Evolutionary conservation across 2,329 filamentous ascomycete species (phyloP), one percentile per base, ranked within the genome.

Genomic region (Ceratocystis colombiana): DNA sequence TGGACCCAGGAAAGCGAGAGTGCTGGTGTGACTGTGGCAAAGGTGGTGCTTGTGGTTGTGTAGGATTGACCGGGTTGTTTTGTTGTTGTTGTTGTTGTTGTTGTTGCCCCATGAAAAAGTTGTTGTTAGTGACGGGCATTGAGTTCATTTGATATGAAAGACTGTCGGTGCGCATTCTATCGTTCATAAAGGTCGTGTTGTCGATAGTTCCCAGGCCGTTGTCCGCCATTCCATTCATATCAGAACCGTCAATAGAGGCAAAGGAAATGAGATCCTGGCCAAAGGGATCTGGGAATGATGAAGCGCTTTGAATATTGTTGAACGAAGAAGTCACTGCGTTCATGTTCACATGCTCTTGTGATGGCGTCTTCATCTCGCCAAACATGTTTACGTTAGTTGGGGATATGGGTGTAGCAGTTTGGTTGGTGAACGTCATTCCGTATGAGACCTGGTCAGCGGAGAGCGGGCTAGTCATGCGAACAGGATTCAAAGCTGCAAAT

Each of bases 1-100:
- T 57, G 4, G 53, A 57, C n/a, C 53, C 53, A 57, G 53, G 25
- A 22, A 57, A 57, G 6, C 53, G 53, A 28, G 53, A 28, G 20
- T 57, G 53, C 20, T 57, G 53, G 15, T 46, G 64, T 17, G 62
- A 48, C 45, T 67, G 53, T 33, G 67, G 45, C 10, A 61, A 64
- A n/a, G 64, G 48, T 33, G 66, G 64, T 5, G 64, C 41, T 8
- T 44, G 62, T 33, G 53, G 48, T 28, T 64, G 64, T 17, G 53
- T 30, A 10, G 25, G 7, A 30, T 57, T 57, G 8, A 15, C 25
- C 3, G 53, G 22, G 46, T n/a, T 20, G 22, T 50, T 50, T 33
- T 69, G 68, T 22, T 62, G 44, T 15, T 66, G 67, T 33, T 69
- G 68, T 22, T 62, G 44, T 15, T 66, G 28, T 55, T 30, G 62